A percentile compares a stretch with the other conserved stretches of the same genome.
phyloP scores from a whole-genome alignment of 2,329 filamentous ascomycete genomes.

The Trichoderma atroviride region DNA sequence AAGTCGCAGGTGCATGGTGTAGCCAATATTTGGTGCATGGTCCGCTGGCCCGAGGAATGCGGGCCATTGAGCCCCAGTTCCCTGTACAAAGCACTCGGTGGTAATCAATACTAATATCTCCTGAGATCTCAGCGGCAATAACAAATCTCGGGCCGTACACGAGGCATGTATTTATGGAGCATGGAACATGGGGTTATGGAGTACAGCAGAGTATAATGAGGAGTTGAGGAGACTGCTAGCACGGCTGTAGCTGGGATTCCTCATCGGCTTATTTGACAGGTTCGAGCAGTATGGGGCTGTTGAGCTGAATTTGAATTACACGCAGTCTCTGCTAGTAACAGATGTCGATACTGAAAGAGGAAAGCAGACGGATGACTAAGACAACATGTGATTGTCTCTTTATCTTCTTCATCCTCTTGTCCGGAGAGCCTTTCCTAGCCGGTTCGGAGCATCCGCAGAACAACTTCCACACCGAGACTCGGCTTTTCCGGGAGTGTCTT shows the following conservation, averaged over 20 bases:
- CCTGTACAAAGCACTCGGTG: neutral
- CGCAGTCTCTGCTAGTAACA: no score
- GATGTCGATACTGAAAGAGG: neutral
- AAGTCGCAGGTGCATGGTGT: neutral
- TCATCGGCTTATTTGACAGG: neutral
- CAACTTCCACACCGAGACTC: neutral
- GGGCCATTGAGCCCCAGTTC: slow-evolving; percentile 2
- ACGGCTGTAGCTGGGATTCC: neutral
- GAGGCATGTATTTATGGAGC: neutral
- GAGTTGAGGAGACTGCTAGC: neutral
- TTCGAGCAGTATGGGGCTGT: neutral
- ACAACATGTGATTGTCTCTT: neutral
- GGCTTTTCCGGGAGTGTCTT: neutral
- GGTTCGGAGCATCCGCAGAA: neutral
- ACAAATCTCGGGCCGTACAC: neutral
- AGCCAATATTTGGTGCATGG: neutral
- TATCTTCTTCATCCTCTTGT: slow-evolving; percentile 18
- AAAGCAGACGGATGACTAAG: neutral
- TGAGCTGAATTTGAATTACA: no score
- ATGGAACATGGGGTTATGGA: neutral
- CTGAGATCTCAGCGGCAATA: neutral
- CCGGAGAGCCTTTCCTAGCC: neutral
- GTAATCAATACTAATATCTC: neutral
- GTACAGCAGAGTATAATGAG: neutral
- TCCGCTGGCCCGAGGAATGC: slow-evolving; percentile 22